Conservation (phyloP, 371 early-diverging fungal species). For the Entomophthora muscae region DNA sequence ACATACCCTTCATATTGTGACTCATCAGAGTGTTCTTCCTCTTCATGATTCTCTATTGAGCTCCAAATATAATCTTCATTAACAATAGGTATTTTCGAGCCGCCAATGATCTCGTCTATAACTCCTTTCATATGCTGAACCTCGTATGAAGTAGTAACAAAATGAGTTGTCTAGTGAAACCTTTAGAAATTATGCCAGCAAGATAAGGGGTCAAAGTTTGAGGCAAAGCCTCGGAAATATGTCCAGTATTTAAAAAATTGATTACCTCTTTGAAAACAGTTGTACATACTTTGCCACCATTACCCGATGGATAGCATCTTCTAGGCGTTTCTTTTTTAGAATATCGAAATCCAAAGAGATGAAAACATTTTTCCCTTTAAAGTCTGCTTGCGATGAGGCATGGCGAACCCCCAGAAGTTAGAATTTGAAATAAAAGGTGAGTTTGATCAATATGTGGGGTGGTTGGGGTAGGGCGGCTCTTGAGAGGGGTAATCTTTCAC, state of each 20-base stretch:
- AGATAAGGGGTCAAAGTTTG: background rate
- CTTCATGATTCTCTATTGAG: background rate
- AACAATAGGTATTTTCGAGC: background rate
- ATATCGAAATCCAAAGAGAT: conserved; percentile 7
- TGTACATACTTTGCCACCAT: conserved; percentile 6
- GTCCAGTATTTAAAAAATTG: background rate
- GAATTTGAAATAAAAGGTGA: no score
- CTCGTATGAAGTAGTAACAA: conserved; percentile 8
- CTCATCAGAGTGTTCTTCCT: background rate
- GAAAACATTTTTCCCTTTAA: conserved; percentile 9
- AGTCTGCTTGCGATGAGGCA: background rate
- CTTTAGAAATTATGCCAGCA: background rate
- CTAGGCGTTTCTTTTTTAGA: conserved; percentile 5
- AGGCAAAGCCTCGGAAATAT: no score
- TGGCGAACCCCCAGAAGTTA: no score
- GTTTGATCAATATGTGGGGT: no score
- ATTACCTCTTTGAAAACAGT: conserved; percentile 2
- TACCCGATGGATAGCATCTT: background rate
- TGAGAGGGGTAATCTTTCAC: no score
- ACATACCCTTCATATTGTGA: background rate
- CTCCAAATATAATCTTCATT: conserved; percentile 10
- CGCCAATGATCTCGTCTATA: conserved; percentile 8
- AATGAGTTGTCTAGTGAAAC: conserved; percentile 7
- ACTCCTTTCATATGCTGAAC: conserved; percentile 8
- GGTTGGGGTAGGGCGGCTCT: no score